These are phyloP conservation scores for Hysterium pulicare DNA, from an alignment of 2,329 filamentous ascomycete species.

Conservation along the genomic window DNA sequence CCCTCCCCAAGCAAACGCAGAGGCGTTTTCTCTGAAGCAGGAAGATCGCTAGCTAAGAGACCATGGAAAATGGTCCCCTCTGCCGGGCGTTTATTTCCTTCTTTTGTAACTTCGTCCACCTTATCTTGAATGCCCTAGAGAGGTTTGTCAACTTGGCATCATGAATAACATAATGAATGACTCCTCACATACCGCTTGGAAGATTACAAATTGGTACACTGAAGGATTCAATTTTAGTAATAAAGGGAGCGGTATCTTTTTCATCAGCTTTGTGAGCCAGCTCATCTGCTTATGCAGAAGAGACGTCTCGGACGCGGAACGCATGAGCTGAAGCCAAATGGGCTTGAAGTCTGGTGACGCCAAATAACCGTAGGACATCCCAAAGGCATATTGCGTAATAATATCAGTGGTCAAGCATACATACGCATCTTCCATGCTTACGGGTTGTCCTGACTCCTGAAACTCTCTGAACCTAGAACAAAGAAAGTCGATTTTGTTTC, in stretches of 20 bases:
- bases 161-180: no score
- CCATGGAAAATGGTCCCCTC: slow-evolving; percentile 28
- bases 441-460: slow-evolving; percentile 3
- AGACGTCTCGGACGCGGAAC: no score
- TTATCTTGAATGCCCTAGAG: neutral
- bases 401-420: no score
- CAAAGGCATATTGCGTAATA: no score
- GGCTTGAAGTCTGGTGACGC: no score
- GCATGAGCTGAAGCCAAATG: no score
- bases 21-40: slow-evolving; percentile 7
- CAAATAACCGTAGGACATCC: no score
- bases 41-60: slow-evolving; percentile 22
- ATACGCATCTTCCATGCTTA: slow-evolving; percentile 5
- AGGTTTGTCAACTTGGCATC: neutral
- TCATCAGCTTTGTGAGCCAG: no score
- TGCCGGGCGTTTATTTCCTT: neutral
- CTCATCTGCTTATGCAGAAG: no score
- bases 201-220: slow-evolving; percentile 4
- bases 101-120: neutral
- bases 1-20: slow-evolving; percentile 11
- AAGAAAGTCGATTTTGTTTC: slow-evolving; percentile 5
- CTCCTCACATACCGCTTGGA: no score
- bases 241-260: no score
- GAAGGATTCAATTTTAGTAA: no score
- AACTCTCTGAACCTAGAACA: slow-evolving; percentile 11